Base-by-base conservation (phyloP, 805 yeast species). In the Monosporozyma servazzii region DNA sequence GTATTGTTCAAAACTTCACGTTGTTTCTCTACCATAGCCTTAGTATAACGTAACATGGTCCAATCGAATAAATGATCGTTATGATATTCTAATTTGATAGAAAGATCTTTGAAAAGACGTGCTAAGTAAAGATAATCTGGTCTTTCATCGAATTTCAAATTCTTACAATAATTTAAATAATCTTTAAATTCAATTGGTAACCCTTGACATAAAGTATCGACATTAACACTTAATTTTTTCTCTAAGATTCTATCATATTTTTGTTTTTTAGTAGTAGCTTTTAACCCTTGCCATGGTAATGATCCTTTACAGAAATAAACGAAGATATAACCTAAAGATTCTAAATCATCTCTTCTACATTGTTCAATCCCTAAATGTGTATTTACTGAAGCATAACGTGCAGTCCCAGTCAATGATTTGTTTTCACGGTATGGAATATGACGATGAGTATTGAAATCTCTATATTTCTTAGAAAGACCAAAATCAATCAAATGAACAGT, bases 331-430 rank as follows among this genome's bases (percentile, higher is more conserved):
- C 96, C 98, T 64, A 91, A 78, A 54, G 95, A 84, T 72, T 93
- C 99, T 62, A 91, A 78, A 69, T 91, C 99, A 71, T 91, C 99
- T 69, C 99, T 82, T 74, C 99, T 82, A 62, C 89, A 83, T 73
- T 91, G 99, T 69, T 91, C 99, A 61, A 91, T 86, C 50, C 99
- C 99, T 69, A 91, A 76, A 72, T 91, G 99, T 40, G 99, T 91
- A 71, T 91, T 93, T 61, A 93, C 86, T 53, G 89, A 80, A 50
- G 98, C 97, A 69, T 91, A 93, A 65, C 99, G 82, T n/a, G 98
- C 98, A 27, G 99, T 91, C 66, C 99, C 99, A 13, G 98, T 93
- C 63, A 91, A 79, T 63, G 91, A 89, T 72, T 91, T 91, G 72
- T 93, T 91, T 74, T 91, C 99, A 58, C 96, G 80, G 72, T 91